Conservation (phyloP, 345 rosid genomes). For the Linum usitatissimum region DNA sequence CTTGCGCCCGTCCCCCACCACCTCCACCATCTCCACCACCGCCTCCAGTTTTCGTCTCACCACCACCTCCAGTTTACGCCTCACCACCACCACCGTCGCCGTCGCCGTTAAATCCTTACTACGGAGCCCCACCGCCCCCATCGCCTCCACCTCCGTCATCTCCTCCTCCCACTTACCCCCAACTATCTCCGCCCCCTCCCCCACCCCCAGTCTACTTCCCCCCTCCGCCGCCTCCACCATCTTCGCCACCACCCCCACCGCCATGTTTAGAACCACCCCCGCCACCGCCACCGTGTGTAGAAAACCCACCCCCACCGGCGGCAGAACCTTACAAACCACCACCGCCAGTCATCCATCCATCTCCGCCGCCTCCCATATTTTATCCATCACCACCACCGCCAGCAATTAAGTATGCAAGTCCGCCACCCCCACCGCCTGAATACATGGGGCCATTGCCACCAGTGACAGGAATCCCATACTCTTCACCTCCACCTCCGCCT, state of each 20-base stretch:
- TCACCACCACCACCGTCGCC: no score
- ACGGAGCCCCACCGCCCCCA: constrained; percentile 23
- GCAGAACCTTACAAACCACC: constrained; percentile 18
- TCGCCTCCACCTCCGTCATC: constrained; percentile 34
- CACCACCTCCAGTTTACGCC: constrained; percentile 11
- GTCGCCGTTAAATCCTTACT: constrained; percentile 38
- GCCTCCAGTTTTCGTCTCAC: no score
- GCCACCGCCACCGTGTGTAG: constrained; percentile 14
- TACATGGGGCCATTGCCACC: constrained; percentile 90
- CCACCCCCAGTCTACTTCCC: constrained; percentile 39
- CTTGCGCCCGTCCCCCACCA: constrained; percentile 29
- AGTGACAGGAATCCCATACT: constrained; percentile 62
- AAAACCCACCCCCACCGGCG: constrained; percentile 30
- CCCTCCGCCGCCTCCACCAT: constrained; percentile 10
- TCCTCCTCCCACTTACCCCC: constrained; percentile 24
- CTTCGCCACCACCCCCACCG: constrained; percentile 39
- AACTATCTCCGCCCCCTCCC: constrained; percentile 43
- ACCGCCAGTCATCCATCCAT: constrained; percentile 7
- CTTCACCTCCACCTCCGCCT: constrained; percentile 99
- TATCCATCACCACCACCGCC: constrained; percentile 25
- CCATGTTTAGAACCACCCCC: constrained; percentile 59
- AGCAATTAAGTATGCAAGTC: constrained; percentile 21
- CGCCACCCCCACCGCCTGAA: constrained; percentile 58
- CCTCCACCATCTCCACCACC: constrained; percentile 36
- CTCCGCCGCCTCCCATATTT: constrained; percentile 21